Conservation (phyloP, 192 early-diverging fungal genomes). For the Backusella parvicylindrica region DNA sequence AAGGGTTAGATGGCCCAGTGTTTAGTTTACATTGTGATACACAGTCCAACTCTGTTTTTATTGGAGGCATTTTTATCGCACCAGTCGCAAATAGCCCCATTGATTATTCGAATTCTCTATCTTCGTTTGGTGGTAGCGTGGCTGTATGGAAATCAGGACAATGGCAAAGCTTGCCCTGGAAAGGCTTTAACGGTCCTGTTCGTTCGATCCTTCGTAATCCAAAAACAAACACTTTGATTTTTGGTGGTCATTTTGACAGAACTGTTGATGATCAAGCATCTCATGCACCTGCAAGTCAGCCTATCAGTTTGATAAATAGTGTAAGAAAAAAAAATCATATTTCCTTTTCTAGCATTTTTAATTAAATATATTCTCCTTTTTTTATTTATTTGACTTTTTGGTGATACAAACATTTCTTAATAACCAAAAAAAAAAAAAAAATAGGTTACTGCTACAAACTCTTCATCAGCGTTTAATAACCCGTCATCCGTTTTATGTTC, state of each 20-base stretch:
- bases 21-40: constrained; percentile 28
- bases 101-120: constrained; percentile 3
- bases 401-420: background rate
- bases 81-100: constrained; percentile 5
- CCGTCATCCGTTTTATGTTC: constrained; percentile 4
- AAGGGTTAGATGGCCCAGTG: constrained; percentile 35
- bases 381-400: constrained; percentile 2
- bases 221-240: constrained; percentile 48
- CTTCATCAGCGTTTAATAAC: background rate
- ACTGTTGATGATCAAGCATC: constrained; percentile 57
- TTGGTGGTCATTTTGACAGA: constrained; percentile 63
- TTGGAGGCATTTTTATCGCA: constrained; percentile 30
- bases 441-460: background rate
- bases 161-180: constrained; percentile 60
- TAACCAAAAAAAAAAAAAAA: background rate
- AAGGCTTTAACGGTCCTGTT: constrained; percentile 65
- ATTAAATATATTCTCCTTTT: constrained; percentile 4
- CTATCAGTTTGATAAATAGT: constrained; percentile 40
- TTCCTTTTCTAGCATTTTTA: constrained; percentile 4
- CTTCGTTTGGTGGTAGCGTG: constrained; percentile 23
- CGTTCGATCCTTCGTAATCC: constrained; percentile 46
- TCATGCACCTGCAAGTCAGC: constrained; percentile 41
- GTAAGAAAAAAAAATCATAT: constrained; percentile 12
- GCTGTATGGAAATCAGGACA: constrained; percentile 28
- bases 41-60: constrained; percentile 11